These are phyloP conservation scores for Vachellia collinsii DNA, from an alignment of 306 rosid genomes.

Conservation along the genomic window DNA sequence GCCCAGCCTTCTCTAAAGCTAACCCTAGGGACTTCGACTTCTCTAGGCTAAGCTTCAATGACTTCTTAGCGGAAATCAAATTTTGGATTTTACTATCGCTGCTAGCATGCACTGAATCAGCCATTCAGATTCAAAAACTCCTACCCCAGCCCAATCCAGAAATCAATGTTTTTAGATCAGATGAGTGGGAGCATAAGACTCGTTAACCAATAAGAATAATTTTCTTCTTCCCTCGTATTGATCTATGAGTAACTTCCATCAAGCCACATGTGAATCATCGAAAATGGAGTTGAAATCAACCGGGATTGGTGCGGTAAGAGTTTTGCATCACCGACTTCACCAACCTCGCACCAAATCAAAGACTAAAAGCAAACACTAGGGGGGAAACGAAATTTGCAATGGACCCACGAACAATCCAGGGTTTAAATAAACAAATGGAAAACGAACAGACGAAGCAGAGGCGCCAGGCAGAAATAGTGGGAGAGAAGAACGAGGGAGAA, in stretches of 20 bases:
- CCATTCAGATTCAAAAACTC: slow-evolving; percentile 56
- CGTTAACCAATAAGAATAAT: slow-evolving; percentile 27
- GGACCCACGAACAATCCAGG: too few species aligned
- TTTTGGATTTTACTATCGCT: slow-evolving; percentile 49
- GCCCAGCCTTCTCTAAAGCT: slow-evolving; percentile 80
- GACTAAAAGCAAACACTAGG: slow-evolving; percentile 14
- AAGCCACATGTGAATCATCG: slow-evolving; percentile 56
- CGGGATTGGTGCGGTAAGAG: slow-evolving; percentile 15
- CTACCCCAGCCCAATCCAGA: slow-evolving; percentile 35
- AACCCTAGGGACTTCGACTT: slow-evolving; percentile 75
- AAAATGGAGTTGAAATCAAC: slow-evolving; percentile 41
- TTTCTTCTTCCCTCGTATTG: not conserved
- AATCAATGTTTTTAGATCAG: slow-evolving; percentile 32
- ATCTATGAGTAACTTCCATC: slow-evolving; percentile 17
- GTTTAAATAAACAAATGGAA: too few species aligned
- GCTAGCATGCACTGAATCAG: slow-evolving; percentile 48
- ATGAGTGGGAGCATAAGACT: slow-evolving; percentile 12
- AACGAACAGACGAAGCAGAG: too few species aligned
- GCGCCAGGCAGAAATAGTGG: too few species aligned
- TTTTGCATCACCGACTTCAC: slow-evolving; percentile 27
- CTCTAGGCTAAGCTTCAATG: slow-evolving; percentile 80
- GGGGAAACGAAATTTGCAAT: slow-evolving; percentile 7
- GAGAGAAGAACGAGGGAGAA: too few species aligned
- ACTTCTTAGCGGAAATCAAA: slow-evolving; percentile 68
- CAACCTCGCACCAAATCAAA: slow-evolving; percentile 28